Evolutionary conservation across 2,329 filamentous ascomycete species (phyloP), one percentile per base, ranked within the genome.

Genomic region (Scolecobasidium constrictum): DNA sequence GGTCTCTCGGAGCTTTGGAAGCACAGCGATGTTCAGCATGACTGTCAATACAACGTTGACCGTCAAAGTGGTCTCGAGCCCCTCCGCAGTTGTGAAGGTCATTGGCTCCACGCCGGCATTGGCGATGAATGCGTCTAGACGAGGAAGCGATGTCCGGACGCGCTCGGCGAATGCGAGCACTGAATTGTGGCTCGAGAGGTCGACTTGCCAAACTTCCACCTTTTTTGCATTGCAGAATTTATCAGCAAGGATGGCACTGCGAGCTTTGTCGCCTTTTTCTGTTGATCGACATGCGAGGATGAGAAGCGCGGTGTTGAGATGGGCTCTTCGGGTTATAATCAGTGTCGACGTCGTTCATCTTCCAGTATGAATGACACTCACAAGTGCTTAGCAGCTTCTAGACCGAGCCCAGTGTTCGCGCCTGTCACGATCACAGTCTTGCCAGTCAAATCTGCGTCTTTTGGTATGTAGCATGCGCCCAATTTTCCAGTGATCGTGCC

Each of bases 351-450:
- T n/a, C n/a, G n/a, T n/a, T n/a, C 26, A 11, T 31, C 13, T 17
- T 52, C 49, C 1, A 63, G 58, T 33, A n/a, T n/a, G n/a, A n/a
- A n/a, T n/a, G n/a, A n/a, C n/a, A n/a, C n/a, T n/a, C n/a, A n/a
- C n/a, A 68, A 58, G 47, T 70, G 66, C 1, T 56, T 55, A 1
- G 64, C 61, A 4, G 67, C 63, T 53, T 72, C 66, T 35, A 62
- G 57, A 12, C 69, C 69, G 1, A 72, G 59, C 3, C 68, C 68
- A 5, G 57, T 53, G 43, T 72, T 72, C 3, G 64, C 60, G 34
- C 69, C 69, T 0, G 69, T 73, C 4, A 73, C 62, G 21, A 73
- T 63, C 43, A 69, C 53, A 4, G 56, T 65, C 34, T 63, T 56
- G 15, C 60, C 65, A n/a, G n/a, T n/a, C n/a, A n/a, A n/a, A n/a